These are phyloP conservation scores for Lenwebbia sp. DNA, from an alignment of 345 rosid species.

Conservation along the genomic window DNA sequence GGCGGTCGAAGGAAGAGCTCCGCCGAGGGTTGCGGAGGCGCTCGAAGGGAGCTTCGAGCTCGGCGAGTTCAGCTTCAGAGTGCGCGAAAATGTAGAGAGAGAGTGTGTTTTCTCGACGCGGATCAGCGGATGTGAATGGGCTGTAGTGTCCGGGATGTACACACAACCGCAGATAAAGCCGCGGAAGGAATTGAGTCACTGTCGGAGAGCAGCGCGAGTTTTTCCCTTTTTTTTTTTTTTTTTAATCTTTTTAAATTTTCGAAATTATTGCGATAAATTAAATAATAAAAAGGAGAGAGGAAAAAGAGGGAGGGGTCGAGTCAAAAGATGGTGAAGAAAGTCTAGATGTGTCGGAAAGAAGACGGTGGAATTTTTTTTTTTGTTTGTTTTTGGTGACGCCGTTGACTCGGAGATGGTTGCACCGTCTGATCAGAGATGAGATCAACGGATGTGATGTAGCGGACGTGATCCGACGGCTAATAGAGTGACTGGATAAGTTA, in stretches of 20 bases:
- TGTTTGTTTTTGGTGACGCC: background rate
- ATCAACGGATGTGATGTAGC: background rate
- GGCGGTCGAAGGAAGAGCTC: background rate
- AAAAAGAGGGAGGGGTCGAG: background rate
- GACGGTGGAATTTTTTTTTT: background rate
- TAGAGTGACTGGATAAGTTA: background rate
- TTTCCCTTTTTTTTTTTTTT: background rate
- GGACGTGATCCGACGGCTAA: background rate
- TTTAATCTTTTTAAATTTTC: background rate
- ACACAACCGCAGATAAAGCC: background rate
- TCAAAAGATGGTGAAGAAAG: background rate
- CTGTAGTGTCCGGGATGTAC: background rate
- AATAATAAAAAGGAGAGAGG: background rate
- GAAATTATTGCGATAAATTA: background rate
- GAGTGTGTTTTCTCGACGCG: background rate
- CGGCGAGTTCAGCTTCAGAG: background rate
- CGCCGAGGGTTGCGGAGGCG: background rate
- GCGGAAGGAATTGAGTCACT: slow-evolving; percentile 5
- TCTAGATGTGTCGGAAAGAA: background rate
- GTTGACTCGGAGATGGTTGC: background rate
- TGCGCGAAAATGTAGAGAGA: background rate
- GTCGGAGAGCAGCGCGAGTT: background rate
- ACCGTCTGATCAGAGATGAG: background rate
- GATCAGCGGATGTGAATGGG: background rate
- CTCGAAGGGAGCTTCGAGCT: background rate